Evolutionary conservation across 1,139 yeast species (phyloP), one percentile per base, ranked within the genome.

Genomic region (Komagataea norvegica): DNA sequence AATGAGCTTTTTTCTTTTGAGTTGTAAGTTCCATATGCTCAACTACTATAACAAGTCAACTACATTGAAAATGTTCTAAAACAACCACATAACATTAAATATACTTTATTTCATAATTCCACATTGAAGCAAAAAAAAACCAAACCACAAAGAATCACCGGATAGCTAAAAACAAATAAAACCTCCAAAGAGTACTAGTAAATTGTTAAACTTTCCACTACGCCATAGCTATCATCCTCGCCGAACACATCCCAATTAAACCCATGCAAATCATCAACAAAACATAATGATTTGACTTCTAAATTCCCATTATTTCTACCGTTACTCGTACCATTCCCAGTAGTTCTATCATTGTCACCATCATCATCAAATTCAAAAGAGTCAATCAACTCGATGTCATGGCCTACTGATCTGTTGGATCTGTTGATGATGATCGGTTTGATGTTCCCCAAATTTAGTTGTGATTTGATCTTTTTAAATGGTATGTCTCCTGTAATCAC

Each of bases 391-490:
- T 36, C 36, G 19, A 40, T 23, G n/a, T 40, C 43, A 2, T 26
- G 14, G 1, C 35, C 40, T 9, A 33, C 20, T 8, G 35, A 24
- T 13, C 26, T 31, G 11, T 34, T 42, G 5, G 42, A 37, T 29
- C 40, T 33, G 20, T 42, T 42, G 5, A 42, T 33, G 2, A 42
- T 29, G 8, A 42, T 41, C 6, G 40, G 41, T 15, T 41, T 29
- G 7, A 40, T 22, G 5, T 25, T 25, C 3, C 25, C 16, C 21
- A 25, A 13, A 8, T 20, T 22, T 4, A 33, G 10, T 11, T 14
- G 10, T 16, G 15, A 15, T 7, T 29, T 20, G 6, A 42, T 34
- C 11, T 25, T 17, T 4, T 25, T n/a, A 16, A 39, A 34, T 19
- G 32, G 25, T n/a, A 30, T 27, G 20, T 36, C 36, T n/a, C 39